A percentile compares a stretch with the other conserved stretches of the same genome.
phyloP scores from a whole-genome alignment of 805 yeast species.

The Priceomyces haplophilus region DNA sequence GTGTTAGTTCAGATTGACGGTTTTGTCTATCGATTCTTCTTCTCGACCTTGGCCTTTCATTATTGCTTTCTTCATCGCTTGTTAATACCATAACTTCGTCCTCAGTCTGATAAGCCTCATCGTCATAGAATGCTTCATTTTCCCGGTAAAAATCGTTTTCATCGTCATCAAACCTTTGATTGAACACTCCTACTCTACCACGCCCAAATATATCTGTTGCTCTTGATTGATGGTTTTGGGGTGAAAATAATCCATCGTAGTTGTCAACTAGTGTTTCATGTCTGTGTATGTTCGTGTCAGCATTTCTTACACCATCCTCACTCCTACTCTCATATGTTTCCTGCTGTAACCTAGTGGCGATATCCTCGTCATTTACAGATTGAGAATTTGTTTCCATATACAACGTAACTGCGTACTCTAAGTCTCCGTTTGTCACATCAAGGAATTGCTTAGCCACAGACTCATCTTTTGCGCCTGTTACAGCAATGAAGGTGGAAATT shows the following conservation, averaged over 20 bases:
- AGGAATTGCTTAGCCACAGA: constrained; percentile 71
- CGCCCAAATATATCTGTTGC: constrained; percentile 48
- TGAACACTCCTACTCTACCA: constrained; percentile 54
- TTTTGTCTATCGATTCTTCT: constrained; percentile 23
- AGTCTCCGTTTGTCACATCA: constrained; percentile 70
- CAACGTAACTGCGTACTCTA: constrained; percentile 81
- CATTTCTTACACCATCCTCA: constrained; percentile 34
- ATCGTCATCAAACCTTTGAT: constrained; percentile 49
- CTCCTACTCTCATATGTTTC: constrained; percentile 49
- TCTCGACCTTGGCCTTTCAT: constrained; percentile 21
- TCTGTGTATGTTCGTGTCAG: constrained; percentile 73
- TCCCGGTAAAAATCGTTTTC: constrained; percentile 27
- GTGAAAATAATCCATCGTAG: constrained; percentile 12
- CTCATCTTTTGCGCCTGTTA: constrained; percentile 71
- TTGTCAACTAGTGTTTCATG: constrained; percentile 72
- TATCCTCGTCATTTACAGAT: constrained; percentile 40
- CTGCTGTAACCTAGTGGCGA: constrained; percentile 61
- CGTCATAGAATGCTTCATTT: constrained; percentile 9
- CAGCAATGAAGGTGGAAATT: constrained; percentile 73
- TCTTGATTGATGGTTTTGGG: constrained; percentile 9
- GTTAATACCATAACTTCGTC: constrained; percentile 27
- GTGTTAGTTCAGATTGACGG: constrained; percentile 34
- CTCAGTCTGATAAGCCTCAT: constrained; percentile 26
- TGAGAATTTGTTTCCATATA: constrained; percentile 58
- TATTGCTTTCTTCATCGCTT: constrained; percentile 25